phyloP scores from a whole-genome alignment of 306 rosid species.

The Albizia julibrissin region DNA sequence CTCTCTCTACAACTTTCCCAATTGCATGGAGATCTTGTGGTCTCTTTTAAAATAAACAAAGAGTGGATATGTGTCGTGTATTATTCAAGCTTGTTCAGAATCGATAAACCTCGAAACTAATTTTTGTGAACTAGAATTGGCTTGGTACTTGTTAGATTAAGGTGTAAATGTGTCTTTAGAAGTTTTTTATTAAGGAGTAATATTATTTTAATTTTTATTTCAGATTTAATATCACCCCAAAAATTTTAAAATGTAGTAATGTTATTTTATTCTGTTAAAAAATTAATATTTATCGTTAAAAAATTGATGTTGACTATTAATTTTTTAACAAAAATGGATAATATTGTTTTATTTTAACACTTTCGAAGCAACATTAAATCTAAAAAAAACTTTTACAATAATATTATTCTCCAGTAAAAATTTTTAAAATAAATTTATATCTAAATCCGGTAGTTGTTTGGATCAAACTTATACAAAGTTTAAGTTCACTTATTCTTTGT shows the following conservation, averaged over 20 bases:
- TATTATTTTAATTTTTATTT: too few species aligned
- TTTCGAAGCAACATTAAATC: too few species aligned
- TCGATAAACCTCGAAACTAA: neutral
- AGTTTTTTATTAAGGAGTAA: too few species aligned
- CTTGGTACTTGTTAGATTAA: neutral
- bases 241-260: too few species aligned
- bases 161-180: accelerated
- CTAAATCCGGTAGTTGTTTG: too few species aligned
- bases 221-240: accelerated
- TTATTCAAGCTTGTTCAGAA: neutral
- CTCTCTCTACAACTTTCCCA: constrained; percentile 5
- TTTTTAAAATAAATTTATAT: accelerated
- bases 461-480: neutral
- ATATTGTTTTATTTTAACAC: too few species aligned
- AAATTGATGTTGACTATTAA: too few species aligned
- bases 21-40: constrained; percentile 28
- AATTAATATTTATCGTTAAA: too few species aligned
- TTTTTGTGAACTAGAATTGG: neutral
- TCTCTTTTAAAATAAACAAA: neutral
- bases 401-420: accelerated
- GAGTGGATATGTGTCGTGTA: neutral
- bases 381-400: too few species aligned
- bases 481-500: neutral
- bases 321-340: too few species aligned
- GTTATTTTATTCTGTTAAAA: too few species aligned